These are phyloP conservation scores for Lentinula guzmanii DNA, from an alignment of 768 basidiomycete species.

Conservation along the genomic window DNA sequence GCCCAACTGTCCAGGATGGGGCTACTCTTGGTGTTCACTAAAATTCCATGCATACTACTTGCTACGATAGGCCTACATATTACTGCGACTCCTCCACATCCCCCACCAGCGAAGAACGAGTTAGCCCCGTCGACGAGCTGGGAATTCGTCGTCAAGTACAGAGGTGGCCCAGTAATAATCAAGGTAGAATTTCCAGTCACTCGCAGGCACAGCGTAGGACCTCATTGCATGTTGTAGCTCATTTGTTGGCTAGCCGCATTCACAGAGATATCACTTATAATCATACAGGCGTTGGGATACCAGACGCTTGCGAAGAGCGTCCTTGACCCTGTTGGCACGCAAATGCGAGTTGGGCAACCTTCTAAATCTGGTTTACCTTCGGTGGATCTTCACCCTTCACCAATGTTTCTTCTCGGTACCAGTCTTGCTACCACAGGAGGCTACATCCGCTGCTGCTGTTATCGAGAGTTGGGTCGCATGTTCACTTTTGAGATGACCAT, in stretches of 20 bases:
- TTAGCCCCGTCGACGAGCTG: slow-evolving; percentile 25
- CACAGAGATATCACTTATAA: slow-evolving; percentile 30
- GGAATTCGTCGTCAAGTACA: slow-evolving; percentile 30
- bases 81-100: slow-evolving; percentile 40
- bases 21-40: slow-evolving; percentile 23
- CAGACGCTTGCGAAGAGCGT: slow-evolving; percentile 17
- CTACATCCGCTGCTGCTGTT: slow-evolving; percentile 36
- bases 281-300: slow-evolving; percentile 16
- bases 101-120: slow-evolving; percentile 28
- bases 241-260: slow-evolving; percentile 32
- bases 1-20: background rate
- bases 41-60: slow-evolving; percentile 36
- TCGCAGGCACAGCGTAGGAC: background rate
- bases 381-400: background rate
- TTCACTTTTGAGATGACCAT: slow-evolving; percentile 53
- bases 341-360: slow-evolving; percentile 12
- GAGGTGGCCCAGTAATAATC: slow-evolving; percentile 24
- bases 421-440: slow-evolving; percentile 33
- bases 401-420: slow-evolving; percentile 25
- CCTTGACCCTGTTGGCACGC: slow-evolving; percentile 18
- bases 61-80: slow-evolving; percentile 37
- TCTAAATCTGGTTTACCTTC: background rate
- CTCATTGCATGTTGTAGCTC: slow-evolving; percentile 17
- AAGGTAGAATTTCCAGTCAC: slow-evolving; percentile 22
- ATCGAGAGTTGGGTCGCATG: slow-evolving; percentile 36